These are phyloP conservation scores for Mediolabrus comicus DNA, from an alignment of 108 stramenopile genomes.

Conservation along the genomic window DNA sequence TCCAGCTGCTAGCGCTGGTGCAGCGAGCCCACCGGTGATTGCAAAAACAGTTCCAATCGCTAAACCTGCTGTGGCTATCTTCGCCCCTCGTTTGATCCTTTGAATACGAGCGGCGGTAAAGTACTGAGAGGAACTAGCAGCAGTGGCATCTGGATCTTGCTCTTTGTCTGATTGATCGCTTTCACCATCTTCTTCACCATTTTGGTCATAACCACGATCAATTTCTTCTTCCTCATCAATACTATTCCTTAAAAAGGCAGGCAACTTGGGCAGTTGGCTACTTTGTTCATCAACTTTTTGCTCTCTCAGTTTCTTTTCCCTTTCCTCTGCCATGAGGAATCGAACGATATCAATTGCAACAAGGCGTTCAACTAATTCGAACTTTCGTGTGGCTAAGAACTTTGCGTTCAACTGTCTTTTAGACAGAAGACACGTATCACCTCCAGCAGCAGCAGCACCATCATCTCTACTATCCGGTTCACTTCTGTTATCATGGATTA, in stretches of 20 bases:
- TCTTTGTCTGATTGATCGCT: slow-evolving; percentile 4
- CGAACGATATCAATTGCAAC: slow-evolving; percentile 48
- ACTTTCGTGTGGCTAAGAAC: slow-evolving; percentile 46
- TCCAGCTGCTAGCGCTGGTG: slow-evolving; percentile 66
- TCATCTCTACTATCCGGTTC: neutral
- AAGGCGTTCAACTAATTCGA: slow-evolving; percentile 43
- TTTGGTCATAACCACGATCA: neutral
- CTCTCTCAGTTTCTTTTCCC: slow-evolving; percentile 28
- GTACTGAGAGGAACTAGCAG: slow-evolving; percentile 1
- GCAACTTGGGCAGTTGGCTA: slow-evolving; percentile 21
- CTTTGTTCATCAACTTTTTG: slow-evolving; percentile 25
- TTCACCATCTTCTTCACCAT: neutral
- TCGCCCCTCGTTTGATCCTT: slow-evolving; percentile 46
- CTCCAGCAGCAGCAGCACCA: neutral
- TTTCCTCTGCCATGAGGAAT: slow-evolving; percentile 45
- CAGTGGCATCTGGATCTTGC: slow-evolving; percentile 8
- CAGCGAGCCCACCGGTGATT: slow-evolving; percentile 70
- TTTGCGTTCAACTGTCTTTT: slow-evolving; percentile 41
- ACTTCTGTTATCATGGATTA: too few species aligned
- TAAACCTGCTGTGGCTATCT: slow-evolving; percentile 61
- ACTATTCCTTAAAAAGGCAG: slow-evolving; percentile 21
- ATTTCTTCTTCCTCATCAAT: slow-evolving; percentile 1
- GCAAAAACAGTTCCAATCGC: slow-evolving; percentile 69
- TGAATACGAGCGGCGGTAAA: slow-evolving; percentile 28
- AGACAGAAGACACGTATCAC: neutral